Conservation (phyloP, 768 basidiomycete species). For the Lactifluus volemus region DNA sequence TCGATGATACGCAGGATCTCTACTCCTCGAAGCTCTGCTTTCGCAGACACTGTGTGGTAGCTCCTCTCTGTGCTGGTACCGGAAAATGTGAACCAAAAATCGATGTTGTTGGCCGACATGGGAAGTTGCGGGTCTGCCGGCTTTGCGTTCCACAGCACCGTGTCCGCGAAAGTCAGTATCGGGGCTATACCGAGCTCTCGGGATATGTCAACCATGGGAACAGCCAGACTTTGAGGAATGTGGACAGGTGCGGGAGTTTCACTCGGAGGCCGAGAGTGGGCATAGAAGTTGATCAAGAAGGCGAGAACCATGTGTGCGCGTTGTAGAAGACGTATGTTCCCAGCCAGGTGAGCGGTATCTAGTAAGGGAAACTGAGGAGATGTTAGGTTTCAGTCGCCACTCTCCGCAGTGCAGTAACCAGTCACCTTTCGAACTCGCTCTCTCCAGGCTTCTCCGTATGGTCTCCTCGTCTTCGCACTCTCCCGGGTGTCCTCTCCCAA, state of each 20-base stretch:
- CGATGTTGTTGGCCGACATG: slow-evolving; percentile 64
- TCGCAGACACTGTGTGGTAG: slow-evolving; percentile 82
- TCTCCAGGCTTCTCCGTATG: slow-evolving; percentile 63
- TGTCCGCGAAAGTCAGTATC: slow-evolving; percentile 91
- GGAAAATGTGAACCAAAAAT: slow-evolving; percentile 69
- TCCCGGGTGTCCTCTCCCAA: slow-evolving; percentile 49
- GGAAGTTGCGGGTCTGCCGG: slow-evolving; percentile 48
- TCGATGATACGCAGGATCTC: slow-evolving; percentile 83
- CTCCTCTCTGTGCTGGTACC: slow-evolving; percentile 73
- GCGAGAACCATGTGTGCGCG: slow-evolving; percentile 86
- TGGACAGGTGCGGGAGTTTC: slow-evolving; percentile 33
- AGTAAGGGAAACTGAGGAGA: slow-evolving; percentile 60
- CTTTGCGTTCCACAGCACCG: slow-evolving; percentile 90
- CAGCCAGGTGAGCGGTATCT: slow-evolving; percentile 41
- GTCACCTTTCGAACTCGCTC: slow-evolving; percentile 48
- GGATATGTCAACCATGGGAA: slow-evolving; percentile 74
- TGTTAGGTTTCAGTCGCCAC: neutral
- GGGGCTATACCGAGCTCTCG: slow-evolving; percentile 78
- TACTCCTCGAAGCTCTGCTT: slow-evolving; percentile 78
- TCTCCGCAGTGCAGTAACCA: neutral
- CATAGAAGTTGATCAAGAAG: slow-evolving; percentile 85
- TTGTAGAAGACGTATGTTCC: slow-evolving; percentile 55
- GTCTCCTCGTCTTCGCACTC: slow-evolving; percentile 39
- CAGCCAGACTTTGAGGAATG: slow-evolving; percentile 68
- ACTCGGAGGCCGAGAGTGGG: slow-evolving; percentile 60